Base-by-base conservation (phyloP, 202 grass and related monocot genomes). In the Setaria viridis region DNA sequence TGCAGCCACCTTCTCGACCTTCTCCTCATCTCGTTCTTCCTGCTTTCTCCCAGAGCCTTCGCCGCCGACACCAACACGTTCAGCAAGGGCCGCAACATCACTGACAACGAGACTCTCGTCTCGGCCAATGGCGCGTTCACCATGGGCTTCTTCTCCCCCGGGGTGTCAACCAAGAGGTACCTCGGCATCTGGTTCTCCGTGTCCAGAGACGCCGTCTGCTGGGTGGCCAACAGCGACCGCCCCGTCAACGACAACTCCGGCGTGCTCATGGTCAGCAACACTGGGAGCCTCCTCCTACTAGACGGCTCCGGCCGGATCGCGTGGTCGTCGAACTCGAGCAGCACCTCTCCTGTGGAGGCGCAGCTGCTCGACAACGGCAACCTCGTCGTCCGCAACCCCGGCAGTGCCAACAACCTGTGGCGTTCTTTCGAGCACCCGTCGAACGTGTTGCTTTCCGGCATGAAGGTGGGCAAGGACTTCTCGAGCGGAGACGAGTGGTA, bases 341-440 rank as follows among this genome's bases (percentile, higher is more conserved):
- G 12, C 34, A 11, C 6, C 8, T 60, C 29, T 0, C 2, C 74
- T 0, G n/a, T 25, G 11, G 62, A 15, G 30, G 72, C 64, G 33
- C 84, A 15, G 42, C 67, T 77, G 4, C 57, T 83, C 9, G 48
- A 70, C 2, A 49, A 35, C n/a, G 90, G 93, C 30, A 95, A 93
- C 76, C 76, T 95, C 1, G 70, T 95, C 37, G 77, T 90, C 19
- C 79, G 21, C 54, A 50, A 77, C 21, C 39, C 2, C 14, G 14
- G 41, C n/a, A 34, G 37, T 32, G 11, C n/a, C 41, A n/a, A 1
- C 20, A 15, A 37, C 7, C 43, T 74, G 16, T 92, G 93, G 90
- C 90, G 92, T 13, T 92, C 90, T 21, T 95, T 95, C 58, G 90
- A 91, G 41, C 20, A 95, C 16, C 93, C 88, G 64, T 83, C 77